Conservation (phyloP, 495 filamentous ascomycete species). For the Penicillium samsonianum region DNA sequence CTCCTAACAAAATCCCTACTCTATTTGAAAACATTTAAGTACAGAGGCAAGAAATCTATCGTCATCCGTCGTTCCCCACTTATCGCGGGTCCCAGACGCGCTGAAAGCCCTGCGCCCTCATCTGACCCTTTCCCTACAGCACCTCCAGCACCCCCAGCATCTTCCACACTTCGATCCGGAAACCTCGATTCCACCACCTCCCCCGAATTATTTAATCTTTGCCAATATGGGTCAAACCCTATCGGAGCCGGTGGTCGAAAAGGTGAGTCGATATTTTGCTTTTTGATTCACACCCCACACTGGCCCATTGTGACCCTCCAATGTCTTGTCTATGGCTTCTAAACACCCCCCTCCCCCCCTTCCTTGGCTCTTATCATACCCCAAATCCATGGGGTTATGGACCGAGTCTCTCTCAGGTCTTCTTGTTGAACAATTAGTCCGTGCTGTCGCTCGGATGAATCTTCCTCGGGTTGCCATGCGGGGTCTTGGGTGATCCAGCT, state of each 20-base stretch:
- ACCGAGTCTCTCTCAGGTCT: background rate
- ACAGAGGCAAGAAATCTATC: slow-evolving; percentile 13
- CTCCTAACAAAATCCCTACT: background rate
- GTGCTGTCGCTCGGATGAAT: background rate
- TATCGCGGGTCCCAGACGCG: slow-evolving; percentile 34
- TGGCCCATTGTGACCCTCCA: slow-evolving; percentile 20
- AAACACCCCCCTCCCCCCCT: slow-evolving; percentile 8
- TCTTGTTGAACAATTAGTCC: background rate
- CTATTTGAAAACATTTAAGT: background rate
- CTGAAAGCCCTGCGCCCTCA: slow-evolving; percentile 35
- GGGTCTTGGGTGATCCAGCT: slow-evolving; percentile 26
- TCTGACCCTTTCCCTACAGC: slow-evolving; percentile 27
- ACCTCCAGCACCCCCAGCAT: slow-evolving; percentile 17
- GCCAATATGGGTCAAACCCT: slow-evolving; percentile 93
- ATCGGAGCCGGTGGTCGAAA: slow-evolving; percentile 97
- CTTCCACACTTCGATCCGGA: slow-evolving; percentile 25
- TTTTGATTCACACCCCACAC: slow-evolving; percentile 37
- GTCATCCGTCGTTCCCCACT: slow-evolving; percentile 32
- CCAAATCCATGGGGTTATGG: background rate
- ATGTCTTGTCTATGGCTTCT: slow-evolving; percentile 20
- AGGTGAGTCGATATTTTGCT: slow-evolving; percentile 64
- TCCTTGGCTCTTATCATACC: slow-evolving; percentile 2
- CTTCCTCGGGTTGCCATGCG: slow-evolving; percentile 26
- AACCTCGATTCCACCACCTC: slow-evolving; percentile 11
- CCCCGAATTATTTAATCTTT: slow-evolving; percentile 33